Evolutionary conservation across 495 filamentous ascomycete genomes (phyloP), one percentile per base, ranked within the genome.

Genomic region (Parathielavia appendiculata): DNA sequence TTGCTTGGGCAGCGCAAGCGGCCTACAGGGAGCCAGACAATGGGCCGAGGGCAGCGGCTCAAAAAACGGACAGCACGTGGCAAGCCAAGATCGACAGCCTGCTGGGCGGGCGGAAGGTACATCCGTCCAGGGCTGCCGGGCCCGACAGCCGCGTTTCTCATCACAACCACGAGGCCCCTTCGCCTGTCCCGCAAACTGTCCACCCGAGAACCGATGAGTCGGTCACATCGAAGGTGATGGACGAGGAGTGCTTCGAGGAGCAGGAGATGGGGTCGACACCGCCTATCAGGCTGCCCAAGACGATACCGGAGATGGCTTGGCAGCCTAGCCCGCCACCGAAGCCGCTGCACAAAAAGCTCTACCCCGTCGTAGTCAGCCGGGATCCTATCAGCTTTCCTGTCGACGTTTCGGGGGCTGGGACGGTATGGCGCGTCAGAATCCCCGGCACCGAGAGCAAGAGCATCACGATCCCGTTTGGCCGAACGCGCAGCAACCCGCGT

Each of bases 241-340:
- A 85, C 34, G 89, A 92, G 60, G 87, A 86, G 56, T 87, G 90
- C 61, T 90, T 92, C 55, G 89, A 90, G 58, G 87, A 92, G 66
- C 87, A 87, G 58, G 89, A 91, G 69, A 87, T 86, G 68, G 89
- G 87, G 5, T 91, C 87, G 43, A 70, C 88, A 20, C 88, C 88
- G 12, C 78, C 81, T 36, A 82, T 92, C 16, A 82, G 79, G 49
- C 75, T 91, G 4, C 87, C 89, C 13, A 75, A 73, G 22, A 77
- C 76, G 56, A 79, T 82, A 26, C 84, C 86, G 9, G 76, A 81
- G 17, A 67, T 70, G 43, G 65, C 72, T 63, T 74, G 83, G 82
- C 66, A 74, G 66, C 70, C 73, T 32, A 66, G 65, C n/a, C 69
- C 71, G 13, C 23, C 69, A 22, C 75, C 74, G 5, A 79, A 76